Base-by-base conservation (phyloP, 371 early-diverging fungal species). In the Caulochytrium protostelioides region DNA sequence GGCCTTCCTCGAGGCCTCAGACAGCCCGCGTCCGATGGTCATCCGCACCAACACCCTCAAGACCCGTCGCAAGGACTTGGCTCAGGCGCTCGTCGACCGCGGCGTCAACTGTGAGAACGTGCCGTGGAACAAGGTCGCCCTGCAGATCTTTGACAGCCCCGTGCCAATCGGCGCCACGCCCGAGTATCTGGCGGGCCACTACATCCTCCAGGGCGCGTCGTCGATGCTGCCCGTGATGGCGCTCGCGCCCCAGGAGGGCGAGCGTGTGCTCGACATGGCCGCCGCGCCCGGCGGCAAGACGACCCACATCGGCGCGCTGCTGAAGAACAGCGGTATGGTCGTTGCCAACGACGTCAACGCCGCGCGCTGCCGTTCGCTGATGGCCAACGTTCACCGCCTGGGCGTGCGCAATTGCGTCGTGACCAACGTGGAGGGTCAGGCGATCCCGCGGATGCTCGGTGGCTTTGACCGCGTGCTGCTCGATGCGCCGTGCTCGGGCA, bases 251-350 rank as follows among this genome's bases (percentile, higher is more conserved):
- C 78, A 82, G 52, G 84, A 83, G 35, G 66, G 82, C 44, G 89
- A 94, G 43, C 70, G 76, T 33, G 73, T 97, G n/a, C 62, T 98
- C 21, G 99, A 99, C 59, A 92, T 99, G 97, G 89, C 90, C 38
- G 79, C 95, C 19, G 94, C 98, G n/a, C 99, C 99, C 5, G 99
- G 99, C 37, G 99, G 99, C 49, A 99, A 99, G 55, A 81, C 87
- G 12, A 87, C 91, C 0, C 82, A 90, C 50, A 83, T 89, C 36
- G 59, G 35, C 37, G 84, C 94, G 2, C 52, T 98, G 33, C 77
- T 90, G 72, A 85, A 92, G 61, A 99, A 99, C 63, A 94, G 97
- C 9, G 98, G 98, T 28, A 65, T 79, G 56, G 72, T 99, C 7
- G 87, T 90, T 55, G 91, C 92, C 37, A 97, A 98, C 55, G 99